phyloP scores from a whole-genome alignment of 495 filamentous ascomycete genomes.

The Talaromyces adpressus region DNA sequence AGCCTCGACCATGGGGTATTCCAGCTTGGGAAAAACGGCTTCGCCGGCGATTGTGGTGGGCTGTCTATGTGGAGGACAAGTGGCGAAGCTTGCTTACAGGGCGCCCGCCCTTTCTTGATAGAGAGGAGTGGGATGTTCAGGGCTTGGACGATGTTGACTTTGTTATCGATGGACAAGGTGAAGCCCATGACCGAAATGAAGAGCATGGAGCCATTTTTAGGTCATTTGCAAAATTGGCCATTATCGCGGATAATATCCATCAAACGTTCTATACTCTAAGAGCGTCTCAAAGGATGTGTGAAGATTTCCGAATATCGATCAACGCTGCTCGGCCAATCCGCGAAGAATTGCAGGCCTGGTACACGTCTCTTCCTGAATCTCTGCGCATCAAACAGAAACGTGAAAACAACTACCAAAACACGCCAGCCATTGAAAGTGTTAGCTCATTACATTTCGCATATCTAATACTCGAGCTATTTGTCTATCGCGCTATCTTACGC shows the following conservation, averaged over 20 bases:
- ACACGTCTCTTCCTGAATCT: constrained; percentile 20
- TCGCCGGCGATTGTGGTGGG: constrained; percentile 82
- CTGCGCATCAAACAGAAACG: constrained; percentile 10
- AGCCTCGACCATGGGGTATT: constrained; percentile 83
- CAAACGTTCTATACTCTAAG: constrained; percentile 27
- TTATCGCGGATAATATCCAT: constrained; percentile 27
- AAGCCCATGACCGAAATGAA: not conserved
- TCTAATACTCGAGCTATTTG: constrained; percentile 26
- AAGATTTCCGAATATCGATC: constrained; percentile 20
- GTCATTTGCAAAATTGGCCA: constrained; percentile 1
- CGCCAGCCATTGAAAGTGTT: not conserved
- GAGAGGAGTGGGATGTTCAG: constrained; percentile 77
- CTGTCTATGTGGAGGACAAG: constrained; percentile 88
- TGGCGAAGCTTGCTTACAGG: constrained; percentile 86
- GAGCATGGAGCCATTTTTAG: not conserved
- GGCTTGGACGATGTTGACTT: constrained; percentile 64
- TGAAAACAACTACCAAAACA: not conserved
- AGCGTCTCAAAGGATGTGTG: constrained; percentile 25
- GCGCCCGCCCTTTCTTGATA: constrained; percentile 71
- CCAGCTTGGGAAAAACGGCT: constrained; percentile 80
- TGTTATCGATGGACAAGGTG: not conserved
- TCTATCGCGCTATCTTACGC: constrained; percentile 30
- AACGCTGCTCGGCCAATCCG: constrained; percentile 21
- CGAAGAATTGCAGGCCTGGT: constrained; percentile 26
- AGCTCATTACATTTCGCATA: constrained; percentile 26